A percentile compares a stretch with the other conserved stretches of the same genome.
Conservation (phyloP, 2,329 filamentous ascomycete genomes). For the Diaporthe australafricana region DNA sequence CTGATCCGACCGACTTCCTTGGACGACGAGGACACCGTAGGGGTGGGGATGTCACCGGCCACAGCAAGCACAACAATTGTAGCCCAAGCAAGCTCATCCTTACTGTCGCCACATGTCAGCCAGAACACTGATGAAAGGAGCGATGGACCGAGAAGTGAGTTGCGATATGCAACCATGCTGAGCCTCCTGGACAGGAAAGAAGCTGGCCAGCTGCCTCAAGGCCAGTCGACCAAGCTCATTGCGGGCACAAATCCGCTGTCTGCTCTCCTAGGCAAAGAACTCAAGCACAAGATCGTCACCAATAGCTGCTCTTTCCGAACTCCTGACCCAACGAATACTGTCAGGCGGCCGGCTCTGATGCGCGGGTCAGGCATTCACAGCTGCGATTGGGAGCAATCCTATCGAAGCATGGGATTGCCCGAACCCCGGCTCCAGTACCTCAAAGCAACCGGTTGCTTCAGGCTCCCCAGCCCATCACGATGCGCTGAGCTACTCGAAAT, state of each 20-base stretch:
- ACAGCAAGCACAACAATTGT: not conserved
- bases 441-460: not conserved
- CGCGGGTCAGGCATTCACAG: not conserved
- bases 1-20: not conserved
- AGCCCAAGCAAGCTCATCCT: not conserved
- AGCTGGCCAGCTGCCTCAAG: not conserved
- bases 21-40: not conserved
- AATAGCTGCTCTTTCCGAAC: conserved; percentile 4
- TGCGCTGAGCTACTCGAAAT: not conserved
- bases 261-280: not conserved
- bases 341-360: not conserved
- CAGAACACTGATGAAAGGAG: not conserved
- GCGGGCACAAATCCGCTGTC: not conserved
- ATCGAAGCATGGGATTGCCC: not conserved
- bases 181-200: not conserved
- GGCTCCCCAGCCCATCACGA: not conserved
- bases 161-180: conserved; percentile 7
- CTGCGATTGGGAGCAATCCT: not conserved
- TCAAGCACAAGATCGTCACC: conserved; percentile 12
- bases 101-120: not conserved
- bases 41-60: not conserved
- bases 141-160: not conserved
- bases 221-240: not conserved
- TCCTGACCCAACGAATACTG: not conserved
- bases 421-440: not conserved